A percentile compares a stretch with the other conserved stretches of the same genome.
Conservation (phyloP, 148 eudicot genomes). For the Rhododendron williamsianum region DNA sequence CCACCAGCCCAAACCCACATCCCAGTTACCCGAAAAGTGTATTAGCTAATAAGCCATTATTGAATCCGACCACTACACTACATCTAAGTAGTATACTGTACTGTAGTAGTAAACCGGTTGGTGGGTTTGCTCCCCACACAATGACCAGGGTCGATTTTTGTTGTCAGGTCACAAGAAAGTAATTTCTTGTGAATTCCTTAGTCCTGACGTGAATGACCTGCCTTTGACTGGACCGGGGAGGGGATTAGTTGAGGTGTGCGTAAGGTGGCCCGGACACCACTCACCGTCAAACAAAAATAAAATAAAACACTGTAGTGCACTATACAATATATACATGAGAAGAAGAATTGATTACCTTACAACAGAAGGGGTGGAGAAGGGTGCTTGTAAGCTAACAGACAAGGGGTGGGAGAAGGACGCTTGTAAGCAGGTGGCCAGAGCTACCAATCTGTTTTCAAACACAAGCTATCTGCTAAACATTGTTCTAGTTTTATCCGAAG, state of each 20-base stretch:
- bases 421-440: not conserved
- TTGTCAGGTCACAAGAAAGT: too few species aligned
- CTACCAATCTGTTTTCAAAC: not conserved
- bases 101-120: too few species aligned
- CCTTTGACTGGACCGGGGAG: too few species aligned
- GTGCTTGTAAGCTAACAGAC: not conserved
- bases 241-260: too few species aligned
- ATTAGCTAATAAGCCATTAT: not conserved
- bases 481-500: not conserved
- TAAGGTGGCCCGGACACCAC: too few species aligned
- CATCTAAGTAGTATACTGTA: not conserved
- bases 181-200: too few species aligned
- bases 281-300: too few species aligned
- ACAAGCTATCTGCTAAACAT: not conserved
- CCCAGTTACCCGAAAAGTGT: not conserved
- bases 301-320: not conserved
- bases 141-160: too few species aligned
- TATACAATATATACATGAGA: not conserved
- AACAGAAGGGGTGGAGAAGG: not conserved
- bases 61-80: not conserved
- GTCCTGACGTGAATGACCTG: too few species aligned
- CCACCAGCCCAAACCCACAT: slow-evolving; percentile 10
- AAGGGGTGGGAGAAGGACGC: not conserved
- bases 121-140: too few species aligned
- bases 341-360: not conserved